phyloP scores from a whole-genome alignment of 1,284 basidiomycete genomes.

The Termitomyces sp. region DNA sequence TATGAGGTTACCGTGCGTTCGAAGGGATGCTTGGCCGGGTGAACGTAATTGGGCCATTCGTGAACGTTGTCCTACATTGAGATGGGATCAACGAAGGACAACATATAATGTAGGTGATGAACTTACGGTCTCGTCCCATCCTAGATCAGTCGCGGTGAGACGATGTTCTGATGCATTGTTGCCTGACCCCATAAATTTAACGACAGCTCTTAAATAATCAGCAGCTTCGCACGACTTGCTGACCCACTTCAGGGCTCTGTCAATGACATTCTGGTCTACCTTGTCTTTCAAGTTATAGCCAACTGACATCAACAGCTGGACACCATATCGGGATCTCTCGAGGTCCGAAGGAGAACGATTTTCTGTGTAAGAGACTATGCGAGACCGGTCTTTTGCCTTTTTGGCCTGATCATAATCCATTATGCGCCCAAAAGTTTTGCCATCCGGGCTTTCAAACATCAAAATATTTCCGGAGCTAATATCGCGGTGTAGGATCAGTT shows the following conservation, averaged over 20 bases:
- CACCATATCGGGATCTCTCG: neutral
- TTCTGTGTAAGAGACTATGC: neutral
- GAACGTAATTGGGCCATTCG: neutral
- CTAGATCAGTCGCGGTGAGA: neutral
- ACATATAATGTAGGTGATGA: no score
- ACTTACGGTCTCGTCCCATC: neutral
- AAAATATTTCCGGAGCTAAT: slow-evolving; percentile 5
- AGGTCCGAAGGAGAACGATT: neutral
- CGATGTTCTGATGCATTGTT: neutral
- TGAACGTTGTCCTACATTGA: neutral
- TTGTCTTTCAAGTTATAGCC: no score
- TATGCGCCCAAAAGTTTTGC: neutral
- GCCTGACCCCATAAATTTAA: no score
- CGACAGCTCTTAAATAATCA: neutral
- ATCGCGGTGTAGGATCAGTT: slow-evolving; percentile 4
- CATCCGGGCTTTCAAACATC: neutral
- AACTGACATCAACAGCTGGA: neutral
- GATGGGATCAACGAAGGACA: no score
- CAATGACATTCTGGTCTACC: neutral
- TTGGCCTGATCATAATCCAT: slow-evolving; percentile 9
- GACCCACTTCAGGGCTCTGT: no score
- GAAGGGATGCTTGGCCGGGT: neutral
- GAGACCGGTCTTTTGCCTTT: neutral
- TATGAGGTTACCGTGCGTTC: neutral
- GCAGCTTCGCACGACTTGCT: neutral